Evolutionary conservation across 108 stramenopile genomes (phyloP), one percentile per base, ranked within the genome.

Genomic region (Cyclostephanos tholiformis): DNA sequence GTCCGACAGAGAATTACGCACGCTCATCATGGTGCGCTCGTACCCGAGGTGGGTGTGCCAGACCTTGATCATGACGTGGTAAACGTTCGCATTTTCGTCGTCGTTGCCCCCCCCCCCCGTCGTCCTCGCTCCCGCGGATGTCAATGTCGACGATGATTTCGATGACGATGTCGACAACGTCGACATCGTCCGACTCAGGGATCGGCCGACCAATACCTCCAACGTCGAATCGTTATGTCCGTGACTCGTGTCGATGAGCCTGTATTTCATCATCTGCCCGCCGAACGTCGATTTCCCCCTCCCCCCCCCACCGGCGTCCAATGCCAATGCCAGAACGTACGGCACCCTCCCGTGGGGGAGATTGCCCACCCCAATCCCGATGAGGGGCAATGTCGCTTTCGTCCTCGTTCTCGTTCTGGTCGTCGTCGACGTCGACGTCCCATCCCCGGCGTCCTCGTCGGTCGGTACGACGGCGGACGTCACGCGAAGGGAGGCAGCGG

Each of bases 31-130:
- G 11, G 94, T 95, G 55, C 94, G 64, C 17, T 91, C 89, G 80
- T 95, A 92, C 10, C 91, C 91, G 19, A 95, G 49, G 69, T 95
- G 86, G 11, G 91, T 95, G 61, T 95, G 92, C 90, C 91, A 91
- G 9, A 95, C 85, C 78, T 95, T 94, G 61, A 91, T 91, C 17
- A 91, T 79, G 8, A 94, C 82, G 65, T 94, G 93, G 2, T 91
- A 76, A 30, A 71, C 83, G 16, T 77, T 27, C 52, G n/a, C n/a
- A n/a, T n/a, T n/a, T n/a, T n/a, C n/a, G n/a, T 85, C 61, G 61
- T 56, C 57, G 38, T 16, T 13, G 36, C 30, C 36, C 25, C 60
- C 27, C 39, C 36, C 53, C 8, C 13, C 23, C 63, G 67, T 27
- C 29, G 56, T 20, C 7, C 29, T 12, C 19, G 22, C 30, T 39